These are phyloP conservation scores for Lepiota subincarnata DNA, from an alignment of 768 basidiomycete genomes.

Conservation along the genomic window DNA sequence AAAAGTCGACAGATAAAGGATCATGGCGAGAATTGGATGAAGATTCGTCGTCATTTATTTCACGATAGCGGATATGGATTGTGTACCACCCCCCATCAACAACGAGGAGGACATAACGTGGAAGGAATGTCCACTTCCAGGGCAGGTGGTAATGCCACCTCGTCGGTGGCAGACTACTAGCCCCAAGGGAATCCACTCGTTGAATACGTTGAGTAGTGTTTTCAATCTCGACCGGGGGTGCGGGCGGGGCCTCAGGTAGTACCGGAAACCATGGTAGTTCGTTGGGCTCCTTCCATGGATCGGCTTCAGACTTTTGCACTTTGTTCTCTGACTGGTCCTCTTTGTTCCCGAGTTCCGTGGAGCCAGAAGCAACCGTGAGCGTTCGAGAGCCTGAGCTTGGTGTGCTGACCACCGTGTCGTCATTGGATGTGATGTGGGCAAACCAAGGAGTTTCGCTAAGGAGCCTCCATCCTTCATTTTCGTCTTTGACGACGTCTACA, in stretches of 20 bases:
- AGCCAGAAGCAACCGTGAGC: neutral
- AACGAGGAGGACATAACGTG: neutral
- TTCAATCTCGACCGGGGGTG: neutral
- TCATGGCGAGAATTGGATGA: neutral
- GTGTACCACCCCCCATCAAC: constrained; percentile 7
- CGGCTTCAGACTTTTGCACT: neutral
- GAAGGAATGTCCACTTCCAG: neutral
- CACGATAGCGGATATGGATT: neutral
- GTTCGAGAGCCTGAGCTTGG: constrained; percentile 1
- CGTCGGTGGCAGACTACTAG: neutral
- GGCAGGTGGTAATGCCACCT: neutral
- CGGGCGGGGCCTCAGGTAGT: neutral
- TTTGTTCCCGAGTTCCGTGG: neutral
- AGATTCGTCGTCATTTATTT: neutral
- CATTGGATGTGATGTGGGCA: neutral
- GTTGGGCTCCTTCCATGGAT: neutral
- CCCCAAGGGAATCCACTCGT: neutral
- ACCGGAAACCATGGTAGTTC: constrained; percentile 4
- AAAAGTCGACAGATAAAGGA: neutral
- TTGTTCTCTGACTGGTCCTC: no score
- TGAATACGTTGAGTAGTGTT: neutral
- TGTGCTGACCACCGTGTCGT: neutral
- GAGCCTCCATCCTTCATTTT: neutral
- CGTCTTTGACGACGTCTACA: neutral
- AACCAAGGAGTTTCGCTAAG: constrained; percentile 1